Evolutionary conservation across 495 filamentous ascomycete genomes (phyloP).

Genomic region (Tuber magnatum): DNA sequence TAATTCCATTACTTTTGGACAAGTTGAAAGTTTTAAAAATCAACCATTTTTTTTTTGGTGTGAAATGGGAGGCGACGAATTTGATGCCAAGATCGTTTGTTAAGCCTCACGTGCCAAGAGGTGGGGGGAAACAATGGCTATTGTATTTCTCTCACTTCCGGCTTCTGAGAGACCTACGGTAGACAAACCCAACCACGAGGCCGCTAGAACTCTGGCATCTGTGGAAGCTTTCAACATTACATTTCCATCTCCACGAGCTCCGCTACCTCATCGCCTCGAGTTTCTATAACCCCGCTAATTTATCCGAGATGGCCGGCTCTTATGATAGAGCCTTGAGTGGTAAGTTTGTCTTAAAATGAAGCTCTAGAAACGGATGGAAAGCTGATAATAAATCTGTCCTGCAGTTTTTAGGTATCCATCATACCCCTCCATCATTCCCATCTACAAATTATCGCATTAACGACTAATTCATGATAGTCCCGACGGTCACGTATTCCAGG

Average conservation of each 20-base stretch:
- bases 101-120: not conserved
- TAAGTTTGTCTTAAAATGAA: slow-evolving; percentile 47
- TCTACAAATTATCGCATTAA: slow-evolving; percentile 2
- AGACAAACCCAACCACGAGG: not conserved
- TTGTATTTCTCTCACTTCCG: not conserved
- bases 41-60: no score
- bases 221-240: slow-evolving; percentile 6
- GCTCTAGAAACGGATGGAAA: slow-evolving; percentile 19
- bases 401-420: slow-evolving; percentile 60
- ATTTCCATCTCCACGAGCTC: slow-evolving; percentile 14
- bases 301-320: slow-evolving; percentile 63
- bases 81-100: no score
- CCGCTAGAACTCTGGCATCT: not conserved
- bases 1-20: no score
- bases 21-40: no score
- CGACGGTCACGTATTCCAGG: slow-evolving; percentile 98
- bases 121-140: not conserved
- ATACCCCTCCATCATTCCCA: slow-evolving; percentile 41
- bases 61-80: no score
- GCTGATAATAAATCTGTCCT: slow-evolving; percentile 43
- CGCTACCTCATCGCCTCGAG: slow-evolving; percentile 15
- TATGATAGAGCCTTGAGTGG: slow-evolving; percentile 93
- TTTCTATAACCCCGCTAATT: slow-evolving; percentile 8
- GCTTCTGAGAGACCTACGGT: not conserved
- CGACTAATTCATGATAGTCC: slow-evolving; percentile 57